Evolutionary conservation across 2,329 filamentous ascomycete genomes (phyloP).

Genomic region (Zymoseptoria crescenta): DNA sequence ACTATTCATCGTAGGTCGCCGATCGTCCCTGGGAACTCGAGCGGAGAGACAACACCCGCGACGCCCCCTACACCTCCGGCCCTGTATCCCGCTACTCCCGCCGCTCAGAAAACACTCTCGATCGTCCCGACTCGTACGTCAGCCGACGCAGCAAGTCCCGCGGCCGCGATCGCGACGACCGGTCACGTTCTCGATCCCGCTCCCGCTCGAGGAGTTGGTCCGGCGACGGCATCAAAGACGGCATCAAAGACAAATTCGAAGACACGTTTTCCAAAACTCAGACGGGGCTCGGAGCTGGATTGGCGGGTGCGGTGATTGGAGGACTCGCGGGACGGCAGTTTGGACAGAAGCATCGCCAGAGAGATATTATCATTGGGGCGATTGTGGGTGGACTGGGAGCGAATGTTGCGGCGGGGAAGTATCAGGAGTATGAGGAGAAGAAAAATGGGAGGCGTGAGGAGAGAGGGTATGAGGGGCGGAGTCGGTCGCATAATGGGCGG

Average conservation of each 20-base stretch:
- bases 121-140: conserved; percentile 13
- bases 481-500: conserved; percentile 1
- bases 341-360: conserved; percentile 24
- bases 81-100: conserved; percentile 22
- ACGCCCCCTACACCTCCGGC: conserved; percentile 19
- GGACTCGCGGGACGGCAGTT: conserved; percentile 28
- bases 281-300: conserved; percentile 26
- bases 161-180: conserved; percentile 15
- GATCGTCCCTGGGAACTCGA: conserved; percentile 16
- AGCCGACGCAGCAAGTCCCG: conserved; percentile 10
- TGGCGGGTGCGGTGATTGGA: conserved; percentile 30
- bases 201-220: conserved; percentile 21
- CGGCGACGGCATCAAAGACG: conserved; percentile 15
- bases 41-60: conserved; percentile 10
- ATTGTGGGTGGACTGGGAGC: conserved; percentile 29
- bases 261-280: conserved; percentile 27
- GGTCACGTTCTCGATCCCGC: conserved; percentile 12
- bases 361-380: conserved; percentile 29
- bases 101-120: conserved; percentile 22
- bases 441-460: conserved; percentile 15
- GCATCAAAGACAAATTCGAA: conserved; percentile 24
- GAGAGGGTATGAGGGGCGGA: conserved; percentile 13
- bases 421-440: conserved; percentile 20
- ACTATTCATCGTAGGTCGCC: conserved; percentile 16
- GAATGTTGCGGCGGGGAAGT: conserved; percentile 29